Conservation (phyloP, 345 rosid genomes). For the Sapria himalayana region DNA sequence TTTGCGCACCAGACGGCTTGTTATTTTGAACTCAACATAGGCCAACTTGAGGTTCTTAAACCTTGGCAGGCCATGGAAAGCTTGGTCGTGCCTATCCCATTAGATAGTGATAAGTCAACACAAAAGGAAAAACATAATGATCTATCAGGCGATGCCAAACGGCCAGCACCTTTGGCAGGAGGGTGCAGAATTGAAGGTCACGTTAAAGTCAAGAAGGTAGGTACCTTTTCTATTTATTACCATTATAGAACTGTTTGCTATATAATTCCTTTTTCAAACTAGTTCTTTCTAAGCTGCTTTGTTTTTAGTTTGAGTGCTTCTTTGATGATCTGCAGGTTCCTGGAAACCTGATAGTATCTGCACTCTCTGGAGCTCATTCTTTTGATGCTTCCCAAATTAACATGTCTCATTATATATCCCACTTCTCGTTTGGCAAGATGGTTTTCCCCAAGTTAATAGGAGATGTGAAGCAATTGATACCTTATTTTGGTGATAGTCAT, state of each 20-base stretch:
- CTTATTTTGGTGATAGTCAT: conserved; percentile 64
- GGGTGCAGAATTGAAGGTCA: conserved; percentile 97
- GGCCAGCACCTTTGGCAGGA: conserved; percentile 72
- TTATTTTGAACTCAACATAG: neutral
- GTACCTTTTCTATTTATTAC: conserved; percentile 2
- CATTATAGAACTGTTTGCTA: neutral
- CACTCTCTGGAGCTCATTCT: conserved; percentile 82
- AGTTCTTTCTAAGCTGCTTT: conserved; percentile 1
- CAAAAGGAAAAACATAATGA: conserved; percentile 30
- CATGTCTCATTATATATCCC: conserved; percentile 83
- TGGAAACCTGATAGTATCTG: conserved; percentile 74
- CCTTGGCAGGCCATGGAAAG: conserved; percentile 49
- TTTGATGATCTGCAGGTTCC: conserved; percentile 53
- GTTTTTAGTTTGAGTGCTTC: conserved; percentile 2
- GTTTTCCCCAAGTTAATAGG: conserved; percentile 33
- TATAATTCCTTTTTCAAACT: neutral
- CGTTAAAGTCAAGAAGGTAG: conserved; percentile 88
- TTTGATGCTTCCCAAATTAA: conserved; percentile 83
- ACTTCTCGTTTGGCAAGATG: conserved; percentile 70
- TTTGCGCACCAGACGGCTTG: too few species aligned
- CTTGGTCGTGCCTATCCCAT: conserved; percentile 42
- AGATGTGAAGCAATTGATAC: conserved; percentile 49
- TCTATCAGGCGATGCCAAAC: conserved; percentile 19
- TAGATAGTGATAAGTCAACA: conserved; percentile 34
- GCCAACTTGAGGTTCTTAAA: conserved; percentile 7